Evolutionary conservation across 2,329 filamentous ascomycete species (phyloP).

Genomic region (Fusarium pininemorale): DNA sequence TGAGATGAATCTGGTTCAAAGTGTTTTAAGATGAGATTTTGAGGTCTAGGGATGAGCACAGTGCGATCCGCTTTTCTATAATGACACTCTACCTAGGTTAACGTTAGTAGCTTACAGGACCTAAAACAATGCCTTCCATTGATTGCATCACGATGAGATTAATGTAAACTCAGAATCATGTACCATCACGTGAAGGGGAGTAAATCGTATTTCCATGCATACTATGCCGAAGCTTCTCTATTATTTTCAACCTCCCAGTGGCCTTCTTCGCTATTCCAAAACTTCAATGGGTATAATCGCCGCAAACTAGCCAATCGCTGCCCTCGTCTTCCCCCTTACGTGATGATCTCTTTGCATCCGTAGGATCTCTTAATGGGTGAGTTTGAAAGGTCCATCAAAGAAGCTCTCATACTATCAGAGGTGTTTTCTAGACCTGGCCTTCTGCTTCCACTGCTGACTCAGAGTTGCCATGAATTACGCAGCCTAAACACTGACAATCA

Average conservation of each 20-base stretch:
- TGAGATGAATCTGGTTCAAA: conserved; percentile 9
- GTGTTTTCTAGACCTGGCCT: conserved; percentile 3
- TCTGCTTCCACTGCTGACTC: conserved; percentile 17
- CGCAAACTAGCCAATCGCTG: not conserved
- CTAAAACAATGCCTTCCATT: not conserved
- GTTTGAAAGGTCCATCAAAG: not conserved
- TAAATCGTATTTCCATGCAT: not conserved
- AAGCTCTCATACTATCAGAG: not conserved
- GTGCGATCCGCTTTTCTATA: conserved; percentile 38
- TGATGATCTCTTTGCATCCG: not conserved
- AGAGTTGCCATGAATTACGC: conserved; percentile 59
- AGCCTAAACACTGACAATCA: conserved; percentile 67
- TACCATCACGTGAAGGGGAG: not conserved
- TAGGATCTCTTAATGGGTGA: not conserved
- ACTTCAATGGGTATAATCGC: conserved; percentile 28
- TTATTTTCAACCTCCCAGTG: not conserved
- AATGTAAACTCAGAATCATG: not conserved
- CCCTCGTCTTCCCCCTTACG: not conserved
- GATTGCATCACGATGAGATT: not conserved
- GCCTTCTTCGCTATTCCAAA: conserved; percentile 3
- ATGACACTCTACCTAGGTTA: not conserved
- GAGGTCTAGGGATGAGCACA: conserved; percentile 33
- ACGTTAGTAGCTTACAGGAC: not conserved
- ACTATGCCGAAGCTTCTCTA: not conserved
- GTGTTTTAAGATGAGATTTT: conserved; percentile 29